phyloP scores from a whole-genome alignment of 2,329 filamentous ascomycete genomes.

The Aureobasidium sp. region DNA sequence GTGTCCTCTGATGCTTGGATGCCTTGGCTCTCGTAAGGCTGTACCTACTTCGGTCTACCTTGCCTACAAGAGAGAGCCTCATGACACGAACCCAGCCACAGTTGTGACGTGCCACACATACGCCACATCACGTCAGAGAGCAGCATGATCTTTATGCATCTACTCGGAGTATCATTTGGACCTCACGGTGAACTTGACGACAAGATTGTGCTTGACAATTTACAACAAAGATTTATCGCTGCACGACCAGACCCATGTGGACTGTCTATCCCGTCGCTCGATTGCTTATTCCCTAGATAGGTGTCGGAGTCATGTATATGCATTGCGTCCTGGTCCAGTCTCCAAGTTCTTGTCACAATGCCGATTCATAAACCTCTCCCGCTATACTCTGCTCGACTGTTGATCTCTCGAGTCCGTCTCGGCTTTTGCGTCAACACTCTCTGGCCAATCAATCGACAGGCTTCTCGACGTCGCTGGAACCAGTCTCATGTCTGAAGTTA shows the following conservation, averaged over 20 bases:
- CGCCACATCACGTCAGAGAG: not conserved
- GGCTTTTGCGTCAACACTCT: conserved; percentile 24
- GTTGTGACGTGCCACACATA: not conserved
- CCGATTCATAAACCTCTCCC: too few relatives aligned
- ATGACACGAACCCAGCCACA: not conserved
- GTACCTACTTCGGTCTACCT: not conserved
- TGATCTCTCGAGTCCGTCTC: conserved; percentile 27
- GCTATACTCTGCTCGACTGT: conserved; percentile 25
- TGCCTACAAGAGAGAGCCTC: not conserved
- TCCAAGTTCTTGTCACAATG: too few relatives aligned
- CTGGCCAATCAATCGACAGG: conserved; percentile 26
- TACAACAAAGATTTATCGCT: too few relatives aligned
- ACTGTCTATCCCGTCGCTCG: conserved; percentile 31
- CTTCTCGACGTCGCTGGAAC: conserved; percentile 32
- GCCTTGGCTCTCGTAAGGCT: not conserved
- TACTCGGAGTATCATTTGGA: not conserved
- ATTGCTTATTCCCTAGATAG: conserved; percentile 22
- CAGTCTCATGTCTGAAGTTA: conserved; percentile 31
- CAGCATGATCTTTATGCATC: not conserved
- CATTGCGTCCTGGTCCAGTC: not conserved
- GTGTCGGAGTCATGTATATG: not conserved
- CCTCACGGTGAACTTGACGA: not conserved
- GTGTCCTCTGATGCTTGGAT: not conserved
- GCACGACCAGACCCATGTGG: too few relatives aligned
- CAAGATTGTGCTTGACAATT: conserved; percentile 28